These are phyloP conservation scores for Phytophthora gonapodyides DNA, from an alignment of 352 stramenopile species.

Conservation along the genomic window DNA sequence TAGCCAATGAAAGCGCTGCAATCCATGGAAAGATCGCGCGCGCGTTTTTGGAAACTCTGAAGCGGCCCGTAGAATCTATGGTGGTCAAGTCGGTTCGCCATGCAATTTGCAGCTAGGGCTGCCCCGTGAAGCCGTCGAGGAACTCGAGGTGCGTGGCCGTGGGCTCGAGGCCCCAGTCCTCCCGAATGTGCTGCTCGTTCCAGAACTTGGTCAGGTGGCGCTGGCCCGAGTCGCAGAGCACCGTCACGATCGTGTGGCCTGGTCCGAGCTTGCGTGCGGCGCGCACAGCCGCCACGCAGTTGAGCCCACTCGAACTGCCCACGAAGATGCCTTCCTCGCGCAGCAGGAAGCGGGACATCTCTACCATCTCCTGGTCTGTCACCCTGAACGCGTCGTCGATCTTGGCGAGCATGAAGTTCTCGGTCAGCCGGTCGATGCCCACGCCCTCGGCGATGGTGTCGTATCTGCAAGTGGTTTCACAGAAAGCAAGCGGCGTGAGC, in stretches of 20 bases:
- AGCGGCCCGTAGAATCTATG: not conserved
- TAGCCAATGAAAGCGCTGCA: slow-evolving; percentile 26
- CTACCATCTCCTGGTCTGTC: slow-evolving; percentile 95
- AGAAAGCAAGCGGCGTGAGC: slow-evolving; percentile 5
- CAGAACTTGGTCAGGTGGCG: slow-evolving; percentile 91
- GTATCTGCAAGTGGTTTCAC: slow-evolving; percentile 68
- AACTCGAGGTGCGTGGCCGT: slow-evolving; percentile 70
- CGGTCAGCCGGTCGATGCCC: slow-evolving; percentile 96
- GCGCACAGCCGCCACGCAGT: slow-evolving; percentile 83
- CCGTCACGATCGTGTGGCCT: slow-evolving; percentile 84
- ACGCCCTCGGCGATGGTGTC: slow-evolving; percentile 98
- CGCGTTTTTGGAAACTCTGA: slow-evolving; percentile 3
- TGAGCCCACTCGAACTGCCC: slow-evolving; percentile 88
- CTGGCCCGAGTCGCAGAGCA: slow-evolving; percentile 90
- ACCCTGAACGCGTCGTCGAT: slow-evolving; percentile 91
- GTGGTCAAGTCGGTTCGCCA: not conserved
- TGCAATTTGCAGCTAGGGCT: slow-evolving; percentile 44
- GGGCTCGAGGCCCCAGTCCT: slow-evolving; percentile 68
- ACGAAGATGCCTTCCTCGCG: slow-evolving; percentile 96
- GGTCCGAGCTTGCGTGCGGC: slow-evolving; percentile 74
- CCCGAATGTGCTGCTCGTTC: slow-evolving; percentile 74
- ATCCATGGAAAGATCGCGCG: slow-evolving; percentile 39
- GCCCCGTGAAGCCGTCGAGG: slow-evolving; percentile 64
- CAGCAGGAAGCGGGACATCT: slow-evolving; percentile 98
- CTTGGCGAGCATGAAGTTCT: slow-evolving; percentile 94